phyloP scores from a whole-genome alignment of 108 stramenopile genomes.

The Nitzschia inconspicua region DNA sequence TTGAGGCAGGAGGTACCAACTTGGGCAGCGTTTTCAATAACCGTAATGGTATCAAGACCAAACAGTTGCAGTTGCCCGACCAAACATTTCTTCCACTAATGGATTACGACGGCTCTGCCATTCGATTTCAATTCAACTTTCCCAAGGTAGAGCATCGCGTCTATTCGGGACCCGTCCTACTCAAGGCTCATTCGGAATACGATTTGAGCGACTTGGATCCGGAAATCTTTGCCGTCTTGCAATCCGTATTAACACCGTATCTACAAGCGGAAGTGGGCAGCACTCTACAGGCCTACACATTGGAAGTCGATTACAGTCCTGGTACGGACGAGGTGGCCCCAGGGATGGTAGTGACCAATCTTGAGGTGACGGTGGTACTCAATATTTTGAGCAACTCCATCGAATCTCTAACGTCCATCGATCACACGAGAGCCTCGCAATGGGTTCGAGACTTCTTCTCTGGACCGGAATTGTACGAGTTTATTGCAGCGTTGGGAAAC shows the following conservation, averaged over 20 bases:
- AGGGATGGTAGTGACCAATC: conserved; percentile 16
- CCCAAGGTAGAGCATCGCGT: conserved; percentile 14
- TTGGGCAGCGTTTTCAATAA: too few relatives aligned
- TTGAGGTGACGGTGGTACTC: conserved; percentile 10
- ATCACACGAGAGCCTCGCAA: conserved; percentile 7
- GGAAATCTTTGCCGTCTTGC: conserved; percentile 19
- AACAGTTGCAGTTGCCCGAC: too few relatives aligned
- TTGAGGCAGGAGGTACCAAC: too few relatives aligned
- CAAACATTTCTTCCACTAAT: too few relatives aligned
- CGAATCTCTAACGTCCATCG: not conserved
- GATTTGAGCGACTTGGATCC: conserved; percentile 9
- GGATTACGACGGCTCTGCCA: too few relatives aligned
- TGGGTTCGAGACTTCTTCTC: conserved; percentile 20
- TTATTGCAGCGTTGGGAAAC: conserved; percentile 8
- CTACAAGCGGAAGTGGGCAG: conserved; percentile 3
- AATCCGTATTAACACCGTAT: conserved; percentile 22
- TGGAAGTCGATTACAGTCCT: conserved; percentile 22
- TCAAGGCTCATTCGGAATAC: conserved; percentile 21
- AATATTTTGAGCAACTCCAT: conserved; percentile 11
- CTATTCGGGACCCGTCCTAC: conserved; percentile 9
- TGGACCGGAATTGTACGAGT: conserved; percentile 15
- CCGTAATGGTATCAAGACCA: too few relatives aligned
- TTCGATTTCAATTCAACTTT: not conserved
- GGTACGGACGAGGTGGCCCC: conserved; percentile 3
- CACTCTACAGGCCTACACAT: conserved; percentile 21